phyloP scores from a whole-genome alignment of 2,329 filamentous ascomycete species.

The Calonectria crousiana region DNA sequence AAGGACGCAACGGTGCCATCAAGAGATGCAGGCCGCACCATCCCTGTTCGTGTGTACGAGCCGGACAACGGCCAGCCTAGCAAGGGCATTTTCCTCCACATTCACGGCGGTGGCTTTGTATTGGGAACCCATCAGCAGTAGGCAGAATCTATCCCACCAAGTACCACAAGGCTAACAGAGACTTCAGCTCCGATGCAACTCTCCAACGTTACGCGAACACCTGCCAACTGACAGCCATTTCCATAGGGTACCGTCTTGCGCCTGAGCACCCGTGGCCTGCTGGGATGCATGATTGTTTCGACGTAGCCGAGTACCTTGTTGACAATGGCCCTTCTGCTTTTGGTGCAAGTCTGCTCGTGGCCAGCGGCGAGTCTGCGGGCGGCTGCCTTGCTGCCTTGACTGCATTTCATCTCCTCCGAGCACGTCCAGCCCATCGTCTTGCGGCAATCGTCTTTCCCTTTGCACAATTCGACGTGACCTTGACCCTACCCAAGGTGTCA shows the following conservation, averaged over 20 bases:
- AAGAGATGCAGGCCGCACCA: not conserved
- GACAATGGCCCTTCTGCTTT: not conserved
- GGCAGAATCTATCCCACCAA: not conserved
- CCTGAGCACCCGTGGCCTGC: not conserved
- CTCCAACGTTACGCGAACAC: not conserved
- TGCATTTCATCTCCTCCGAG: not conserved
- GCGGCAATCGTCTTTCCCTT: not conserved
- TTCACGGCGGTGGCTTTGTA: conserved; percentile 2
- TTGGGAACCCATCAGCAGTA: conserved; percentile 1
- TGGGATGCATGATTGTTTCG: not conserved
- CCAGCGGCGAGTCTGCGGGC: not conserved
- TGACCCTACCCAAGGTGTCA: not conserved
- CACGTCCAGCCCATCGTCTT: not conserved
- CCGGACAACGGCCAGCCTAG: not conserved
- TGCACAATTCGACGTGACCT: not conserved
- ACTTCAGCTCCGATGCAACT: not conserved
- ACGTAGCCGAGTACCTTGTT: not conserved
- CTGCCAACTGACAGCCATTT: not conserved
- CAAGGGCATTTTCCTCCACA: not conserved
- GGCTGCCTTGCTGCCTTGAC: not conserved
- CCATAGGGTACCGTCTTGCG: not conserved
- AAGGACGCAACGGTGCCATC: not conserved
- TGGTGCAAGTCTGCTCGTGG: not conserved
- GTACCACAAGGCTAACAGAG: not conserved
- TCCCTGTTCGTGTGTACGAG: not conserved